A percentile compares a stretch with the other conserved stretches of the same genome.
Conservation (phyloP, 768 basidiomycete genomes). For the Gloeophyllum trabeum region DNA sequence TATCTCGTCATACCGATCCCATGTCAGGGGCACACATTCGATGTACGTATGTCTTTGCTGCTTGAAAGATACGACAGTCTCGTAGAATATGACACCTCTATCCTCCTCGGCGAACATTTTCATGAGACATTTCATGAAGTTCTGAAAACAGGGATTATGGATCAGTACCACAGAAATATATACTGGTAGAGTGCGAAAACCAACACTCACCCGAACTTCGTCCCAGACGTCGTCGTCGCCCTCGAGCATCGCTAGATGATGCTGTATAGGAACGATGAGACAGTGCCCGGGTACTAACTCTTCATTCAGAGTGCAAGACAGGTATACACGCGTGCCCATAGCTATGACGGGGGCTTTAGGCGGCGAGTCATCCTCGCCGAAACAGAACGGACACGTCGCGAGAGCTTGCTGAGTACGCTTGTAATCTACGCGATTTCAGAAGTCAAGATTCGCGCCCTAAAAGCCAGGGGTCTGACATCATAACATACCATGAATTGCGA, state of each 20-base stretch:
- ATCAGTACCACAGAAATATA: background rate
- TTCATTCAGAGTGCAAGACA: slow-evolving; percentile 82
- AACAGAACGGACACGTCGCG: slow-evolving; percentile 80
- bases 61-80: slow-evolving; percentile 81
- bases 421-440: too few relatives aligned
- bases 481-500: slow-evolving; percentile 80
- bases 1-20: slow-evolving; percentile 75
- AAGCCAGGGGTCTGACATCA: too few relatives aligned
- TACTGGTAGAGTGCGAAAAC: background rate
- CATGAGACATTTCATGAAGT: slow-evolving; percentile 90
- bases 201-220: slow-evolving; percentile 67
- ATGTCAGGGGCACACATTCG: slow-evolving; percentile 88
- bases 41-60: slow-evolving; percentile 88
- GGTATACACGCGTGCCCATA: slow-evolving; percentile 82
- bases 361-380: slow-evolving; percentile 81
- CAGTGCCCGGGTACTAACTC: slow-evolving; percentile 91
- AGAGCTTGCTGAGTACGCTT: slow-evolving; percentile 88
- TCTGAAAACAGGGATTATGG: slow-evolving; percentile 22
- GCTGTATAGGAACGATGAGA: slow-evolving; percentile 91
- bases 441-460: too few relatives aligned
- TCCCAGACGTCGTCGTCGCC: slow-evolving; percentile 98
- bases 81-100: slow-evolving; percentile 91
- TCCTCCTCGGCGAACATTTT: slow-evolving; percentile 89
- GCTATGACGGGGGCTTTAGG: slow-evolving; percentile 86
- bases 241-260: slow-evolving; percentile 84